phyloP scores from a whole-genome alignment of 306 rosid species.

The Medicago arabica region DNA sequence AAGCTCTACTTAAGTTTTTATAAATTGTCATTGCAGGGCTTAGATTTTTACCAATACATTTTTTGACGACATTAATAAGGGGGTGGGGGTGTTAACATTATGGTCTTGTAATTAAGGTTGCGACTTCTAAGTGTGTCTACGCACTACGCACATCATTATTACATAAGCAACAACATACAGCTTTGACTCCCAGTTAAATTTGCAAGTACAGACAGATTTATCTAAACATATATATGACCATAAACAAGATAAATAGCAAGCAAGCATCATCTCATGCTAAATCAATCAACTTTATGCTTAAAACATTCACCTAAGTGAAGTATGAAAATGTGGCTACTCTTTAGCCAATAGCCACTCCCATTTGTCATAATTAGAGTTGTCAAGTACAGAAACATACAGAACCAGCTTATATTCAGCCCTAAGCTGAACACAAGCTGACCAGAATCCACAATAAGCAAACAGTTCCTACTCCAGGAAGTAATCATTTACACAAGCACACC shows the following conservation, averaged over 20 bases:
- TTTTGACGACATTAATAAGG: no score
- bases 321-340: conserved; percentile 33
- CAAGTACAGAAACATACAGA: conserved; percentile 36
- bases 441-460: conserved; percentile 56
- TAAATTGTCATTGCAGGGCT: no score
- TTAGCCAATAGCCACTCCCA: conserved; percentile 46
- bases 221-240: background rate
- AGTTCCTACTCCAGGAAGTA: conserved; percentile 46
- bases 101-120: no score
- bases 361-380: conserved; percentile 50
- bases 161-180: no score
- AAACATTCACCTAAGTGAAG: conserved; percentile 42
- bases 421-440: conserved; percentile 61
- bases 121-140: no score
- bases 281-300: conserved; percentile 35
- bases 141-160: no score
- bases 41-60: no score
- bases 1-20: no score
- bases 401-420: conserved; percentile 67
- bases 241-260: conserved; percentile 35
- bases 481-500: conserved; percentile 63
- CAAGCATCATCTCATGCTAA: conserved; percentile 33
- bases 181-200: no score
- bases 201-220: no score
- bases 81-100: no score